Base-by-base conservation (phyloP, 495 filamentous ascomycete genomes). In the Lasiosphaeria miniovina region DNA sequence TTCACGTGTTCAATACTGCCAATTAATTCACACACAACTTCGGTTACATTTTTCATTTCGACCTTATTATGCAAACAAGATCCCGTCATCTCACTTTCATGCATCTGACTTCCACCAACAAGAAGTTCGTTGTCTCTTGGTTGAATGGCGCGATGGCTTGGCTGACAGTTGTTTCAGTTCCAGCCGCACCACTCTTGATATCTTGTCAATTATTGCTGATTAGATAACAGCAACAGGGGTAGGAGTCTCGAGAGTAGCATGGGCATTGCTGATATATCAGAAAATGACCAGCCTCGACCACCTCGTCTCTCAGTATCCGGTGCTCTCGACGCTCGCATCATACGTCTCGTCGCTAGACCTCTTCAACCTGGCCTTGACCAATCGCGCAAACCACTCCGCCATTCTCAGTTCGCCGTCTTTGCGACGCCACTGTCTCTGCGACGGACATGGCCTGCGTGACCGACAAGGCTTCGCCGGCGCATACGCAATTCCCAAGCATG, bases 331-430 rank as follows among this genome's bases (percentile, higher is more conserved):
- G n/a, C 46, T 49, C 9, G 46, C 38, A 41, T 41, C 38, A 1
- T 41, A 41, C 12, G 38, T 41, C 38, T 41, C 38, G 12, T 7
- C 38, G 8, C 12, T 41, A 41, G 46, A 49, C 24, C 46, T 49
- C 46, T 17, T 49, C 46, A n/a, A 49, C 46, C 14, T 49, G 7
- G 46, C 46, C 15, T 31, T 49, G 24, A 49, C 46, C 24, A 49
- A 49, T 4, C 46, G n/a, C 46, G 9, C 9, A 49, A 49, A 49
- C 46, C 24, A 49, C 24, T 8, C 46, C 14, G 14, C 46, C 46
- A 49, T 49, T n/a, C 24, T 49, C 46, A 31, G 46, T 31, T n/a
- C 46, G 46, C 46, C 46, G 9, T 49, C 14, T 49, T 49, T 49
- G 24, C 8, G 46, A 8, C 46, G 46, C 24, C 14, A 49, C n/a